These are phyloP conservation scores for Malus sieversii DNA, from an alignment of 306 rosid genomes.

Conservation along the genomic window DNA sequence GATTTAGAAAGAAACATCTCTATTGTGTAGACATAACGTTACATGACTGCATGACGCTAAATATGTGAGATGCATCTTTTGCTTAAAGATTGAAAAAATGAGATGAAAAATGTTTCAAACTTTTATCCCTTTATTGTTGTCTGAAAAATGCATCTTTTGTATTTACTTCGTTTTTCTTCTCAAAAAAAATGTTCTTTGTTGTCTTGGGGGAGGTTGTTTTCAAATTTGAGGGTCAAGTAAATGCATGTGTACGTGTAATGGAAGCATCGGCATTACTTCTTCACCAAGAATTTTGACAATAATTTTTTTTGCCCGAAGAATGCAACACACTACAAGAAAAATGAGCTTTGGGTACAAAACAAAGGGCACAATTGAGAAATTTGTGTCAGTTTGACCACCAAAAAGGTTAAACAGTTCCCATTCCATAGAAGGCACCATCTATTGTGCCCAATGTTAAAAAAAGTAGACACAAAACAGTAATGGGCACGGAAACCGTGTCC, in stretches of 20 bases:
- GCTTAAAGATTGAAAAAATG: background rate
- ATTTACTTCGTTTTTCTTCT: too few relatives aligned
- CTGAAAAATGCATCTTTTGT: too few relatives aligned
- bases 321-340: too few relatives aligned
- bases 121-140: background rate
- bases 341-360: too few relatives aligned
- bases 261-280: background rate
- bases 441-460: too few relatives aligned
- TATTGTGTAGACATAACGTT: background rate
- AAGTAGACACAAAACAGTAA: too few relatives aligned
- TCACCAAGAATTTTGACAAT: background rate
- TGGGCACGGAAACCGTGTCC: too few relatives aligned
- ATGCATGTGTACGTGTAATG: background rate
- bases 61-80: background rate
- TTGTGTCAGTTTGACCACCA: too few relatives aligned
- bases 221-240: background rate
- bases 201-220: background rate
- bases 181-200: background rate
- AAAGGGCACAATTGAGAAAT: too few relatives aligned
- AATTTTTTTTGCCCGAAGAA: slow-evolving; percentile 26
- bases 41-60: background rate
- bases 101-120: background rate
- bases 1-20: background rate
- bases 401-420: too few relatives aligned
- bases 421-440: too few relatives aligned